Evolutionary conservation across 2,329 filamentous ascomycete genomes (phyloP), one percentile per base, ranked within the genome.

Genomic region (Arthrobotrys pseudoclavata): DNA sequence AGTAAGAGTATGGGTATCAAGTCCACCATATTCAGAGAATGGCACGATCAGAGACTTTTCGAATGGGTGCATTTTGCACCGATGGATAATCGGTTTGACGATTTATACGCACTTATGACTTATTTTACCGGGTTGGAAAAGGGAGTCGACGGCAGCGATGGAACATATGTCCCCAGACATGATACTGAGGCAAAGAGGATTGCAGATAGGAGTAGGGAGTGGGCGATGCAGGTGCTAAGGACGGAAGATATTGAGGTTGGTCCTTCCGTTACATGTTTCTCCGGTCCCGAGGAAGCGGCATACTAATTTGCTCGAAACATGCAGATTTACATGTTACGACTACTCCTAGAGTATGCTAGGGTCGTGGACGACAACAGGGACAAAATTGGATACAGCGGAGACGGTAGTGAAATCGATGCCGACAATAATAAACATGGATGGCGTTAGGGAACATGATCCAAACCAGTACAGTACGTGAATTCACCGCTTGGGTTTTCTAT

Each of bases 11-110:
- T 94, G 7, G 91, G 91, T 0, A 88, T 96, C 84, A 96, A 95
- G 84, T 89, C 90, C 4, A 93, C 92, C 0, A 85, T 95, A 22
- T 96, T 90, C 84, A 87, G 88, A 20, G 92, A 96, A 83, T 96
- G 92, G 92, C 92, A 94, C 81, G 92, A 94, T 82, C 88, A 87
- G 52, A 87, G 92, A 1, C 85, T 95, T 0, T 85, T 93, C 1
- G 87, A 91, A 0, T 96, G 92, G 92, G 89, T 89, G 81, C 92
- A 96, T 83, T 95, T 92, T 81, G 90, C 94, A 1, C 92, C 92
- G 15, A 90, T 95, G 87, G 91, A 94, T 82, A 91, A 88, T 81
- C 88, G 89, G 0, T 94, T 90, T 81, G 85, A 88, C 40, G 92
- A 94, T 80, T 87, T 91, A 81, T 94, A 90, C 78, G 89, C 76